phyloP scores from a whole-genome alignment of 2,329 filamentous ascomycete genomes.

The Whalleya microplaca region DNA sequence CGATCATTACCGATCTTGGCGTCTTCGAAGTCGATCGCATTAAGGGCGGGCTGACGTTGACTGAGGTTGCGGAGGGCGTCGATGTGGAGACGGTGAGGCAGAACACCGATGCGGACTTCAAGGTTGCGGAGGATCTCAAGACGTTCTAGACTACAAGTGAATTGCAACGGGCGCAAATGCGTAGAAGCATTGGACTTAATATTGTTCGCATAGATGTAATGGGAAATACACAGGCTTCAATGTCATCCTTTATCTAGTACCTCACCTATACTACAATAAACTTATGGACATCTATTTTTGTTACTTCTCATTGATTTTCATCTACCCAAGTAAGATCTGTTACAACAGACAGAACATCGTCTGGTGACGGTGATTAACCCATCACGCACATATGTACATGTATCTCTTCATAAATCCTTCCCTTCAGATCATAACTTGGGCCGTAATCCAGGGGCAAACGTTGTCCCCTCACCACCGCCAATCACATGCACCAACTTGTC shows the following conservation, averaged over 20 bases:
- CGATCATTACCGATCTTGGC: slow-evolving; percentile 74
- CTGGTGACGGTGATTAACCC: no score
- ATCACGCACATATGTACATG: background rate
- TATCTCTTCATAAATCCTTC: background rate
- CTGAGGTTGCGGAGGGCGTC: slow-evolving; percentile 71
- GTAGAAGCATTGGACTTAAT: no score
- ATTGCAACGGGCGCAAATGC: background rate
- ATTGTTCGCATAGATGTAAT: no score
- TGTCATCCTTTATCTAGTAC: no score
- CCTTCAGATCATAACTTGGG: slow-evolving; percentile 41
- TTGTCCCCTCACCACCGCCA: slow-evolving; percentile 49
- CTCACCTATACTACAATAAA: no score
- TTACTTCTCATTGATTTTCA: no score
- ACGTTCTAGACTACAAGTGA: slow-evolving; percentile 38
- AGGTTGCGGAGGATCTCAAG: slow-evolving; percentile 61
- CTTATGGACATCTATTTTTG: no score
- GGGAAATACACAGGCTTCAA: no score
- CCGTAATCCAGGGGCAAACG: slow-evolving; percentile 57
- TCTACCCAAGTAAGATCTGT: no score
- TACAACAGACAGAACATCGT: no score
- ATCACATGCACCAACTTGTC: slow-evolving; percentile 60
- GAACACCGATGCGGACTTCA: slow-evolving; percentile 73
- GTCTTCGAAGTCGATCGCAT: slow-evolving; percentile 71
- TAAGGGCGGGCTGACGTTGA: slow-evolving; percentile 66
- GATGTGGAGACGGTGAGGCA: slow-evolving; percentile 68